Conservation (phyloP, 371 early-diverging fungal genomes). For the Mortierella sp. region DNA sequence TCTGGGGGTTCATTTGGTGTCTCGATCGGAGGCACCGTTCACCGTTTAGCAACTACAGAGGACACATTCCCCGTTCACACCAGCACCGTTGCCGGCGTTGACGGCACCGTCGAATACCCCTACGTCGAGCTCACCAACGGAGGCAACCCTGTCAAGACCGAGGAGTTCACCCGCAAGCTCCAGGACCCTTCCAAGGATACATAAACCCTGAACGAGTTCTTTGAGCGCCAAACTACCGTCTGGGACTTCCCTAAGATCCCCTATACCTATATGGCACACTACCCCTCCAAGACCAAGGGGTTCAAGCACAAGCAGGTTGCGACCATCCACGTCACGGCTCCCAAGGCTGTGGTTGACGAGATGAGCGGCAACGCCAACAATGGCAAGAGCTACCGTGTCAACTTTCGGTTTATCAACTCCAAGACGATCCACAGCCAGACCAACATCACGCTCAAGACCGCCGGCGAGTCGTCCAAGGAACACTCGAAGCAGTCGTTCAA, state of each 20-base stretch:
- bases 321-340: slow-evolving; percentile 63
- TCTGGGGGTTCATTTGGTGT: slow-evolving; percentile 23
- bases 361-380: slow-evolving; percentile 41
- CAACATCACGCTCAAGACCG: slow-evolving; percentile 59
- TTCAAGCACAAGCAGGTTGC: slow-evolving; percentile 60
- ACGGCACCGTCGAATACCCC: slow-evolving; percentile 14
- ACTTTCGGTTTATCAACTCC: slow-evolving; percentile 62
- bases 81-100: slow-evolving; percentile 24
- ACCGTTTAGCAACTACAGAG: slow-evolving; percentile 18
- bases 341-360: slow-evolving; percentile 48
- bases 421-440: slow-evolving; percentile 54
- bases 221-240: slow-evolving; percentile 63
- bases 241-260: slow-evolving; percentile 63
- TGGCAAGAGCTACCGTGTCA: slow-evolving; percentile 34
- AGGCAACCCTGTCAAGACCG: slow-evolving; percentile 21
- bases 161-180: slow-evolving; percentile 24
- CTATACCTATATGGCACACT: slow-evolving; percentile 59
- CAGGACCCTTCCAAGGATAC: slow-evolving; percentile 5
- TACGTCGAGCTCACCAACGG: slow-evolving; percentile 29
- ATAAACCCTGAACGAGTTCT: slow-evolving; percentile 68
- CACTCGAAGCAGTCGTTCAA: slow-evolving; percentile 65
- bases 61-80: slow-evolving; percentile 25
- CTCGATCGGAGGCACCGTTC: slow-evolving; percentile 22
- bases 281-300: slow-evolving; percentile 39
- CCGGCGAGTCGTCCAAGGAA: slow-evolving; percentile 67